A percentile compares a stretch with the other conserved stretches of the same genome.
phyloP scores from a whole-genome alignment of 208 protist genomes.

The Leishmania aethiopica region DNA sequence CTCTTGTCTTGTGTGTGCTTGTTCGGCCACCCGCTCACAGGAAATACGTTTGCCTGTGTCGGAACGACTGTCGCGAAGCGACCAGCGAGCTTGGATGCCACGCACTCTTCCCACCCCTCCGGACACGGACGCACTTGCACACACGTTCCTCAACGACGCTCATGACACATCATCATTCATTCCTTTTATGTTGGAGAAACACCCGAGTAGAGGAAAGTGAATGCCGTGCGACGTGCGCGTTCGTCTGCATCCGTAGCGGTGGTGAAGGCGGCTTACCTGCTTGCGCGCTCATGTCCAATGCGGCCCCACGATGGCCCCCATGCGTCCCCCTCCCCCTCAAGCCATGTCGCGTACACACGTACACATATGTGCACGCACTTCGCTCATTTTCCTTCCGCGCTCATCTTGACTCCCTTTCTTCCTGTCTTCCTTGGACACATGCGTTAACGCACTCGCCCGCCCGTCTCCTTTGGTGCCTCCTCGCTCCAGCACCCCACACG shows the following conservation, averaged over 20 bases:
- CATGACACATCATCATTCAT: background rate
- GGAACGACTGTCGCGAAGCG: background rate
- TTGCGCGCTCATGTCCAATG: background rate
- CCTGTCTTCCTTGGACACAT: background rate
- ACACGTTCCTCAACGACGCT: background rate
- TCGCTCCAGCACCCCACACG: background rate
- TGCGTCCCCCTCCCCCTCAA: background rate
- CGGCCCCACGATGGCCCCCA: background rate
- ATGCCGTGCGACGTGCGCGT: background rate
- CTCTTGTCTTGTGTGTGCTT: constrained; percentile 3
- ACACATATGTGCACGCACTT: background rate
- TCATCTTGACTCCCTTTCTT: background rate
- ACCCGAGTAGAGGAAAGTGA: background rate
- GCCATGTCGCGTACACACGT: background rate
- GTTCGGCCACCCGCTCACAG: background rate
- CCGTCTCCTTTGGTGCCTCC: background rate
- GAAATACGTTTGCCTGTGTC: background rate
- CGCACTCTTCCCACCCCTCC: background rate
- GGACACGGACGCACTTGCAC: background rate
- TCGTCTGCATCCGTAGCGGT: background rate
- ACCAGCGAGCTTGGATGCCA: background rate
- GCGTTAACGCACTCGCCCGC: background rate
- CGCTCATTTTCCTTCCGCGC: background rate
- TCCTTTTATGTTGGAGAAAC: background rate
- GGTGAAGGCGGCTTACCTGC: background rate